phyloP scores from a whole-genome alignment of 768 basidiomycete genomes.

The Lactifluus pinguis region DNA sequence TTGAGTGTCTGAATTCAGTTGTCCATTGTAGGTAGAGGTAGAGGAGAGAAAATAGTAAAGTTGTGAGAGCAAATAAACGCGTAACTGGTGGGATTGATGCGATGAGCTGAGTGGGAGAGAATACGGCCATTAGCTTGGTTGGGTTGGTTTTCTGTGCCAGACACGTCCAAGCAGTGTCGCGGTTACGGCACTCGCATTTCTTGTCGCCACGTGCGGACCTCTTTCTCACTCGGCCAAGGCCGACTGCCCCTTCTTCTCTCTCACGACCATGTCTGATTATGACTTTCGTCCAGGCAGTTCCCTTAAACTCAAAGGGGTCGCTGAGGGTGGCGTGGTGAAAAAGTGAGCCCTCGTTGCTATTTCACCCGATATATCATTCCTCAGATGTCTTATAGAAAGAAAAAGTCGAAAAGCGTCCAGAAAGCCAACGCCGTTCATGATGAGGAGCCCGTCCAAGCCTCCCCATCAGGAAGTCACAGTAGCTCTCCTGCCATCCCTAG shows the following conservation, averaged over 20 bases:
- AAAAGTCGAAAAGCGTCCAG: slow-evolving; percentile 54
- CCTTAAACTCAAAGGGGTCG: slow-evolving; percentile 80
- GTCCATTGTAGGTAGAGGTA: slow-evolving; percentile 61
- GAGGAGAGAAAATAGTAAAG: slow-evolving; percentile 46
- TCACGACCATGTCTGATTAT: slow-evolving; percentile 65
- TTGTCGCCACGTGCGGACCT: background rate
- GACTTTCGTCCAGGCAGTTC: slow-evolving; percentile 78
- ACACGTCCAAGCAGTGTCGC: no score
- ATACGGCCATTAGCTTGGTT: slow-evolving; percentile 52
- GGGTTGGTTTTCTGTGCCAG: no score
- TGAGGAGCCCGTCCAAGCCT: slow-evolving; percentile 35
- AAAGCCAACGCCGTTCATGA: slow-evolving; percentile 30
- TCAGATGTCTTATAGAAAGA: slow-evolving; percentile 48
- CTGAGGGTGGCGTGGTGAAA: slow-evolving; percentile 73
- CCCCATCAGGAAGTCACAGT: slow-evolving; percentile 48
- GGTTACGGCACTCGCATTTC: no score
- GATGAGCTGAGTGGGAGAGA: slow-evolving; percentile 59
- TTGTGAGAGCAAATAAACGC: slow-evolving; percentile 57
- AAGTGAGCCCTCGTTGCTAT: slow-evolving; percentile 43
- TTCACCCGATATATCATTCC: background rate
- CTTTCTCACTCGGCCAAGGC: background rate
- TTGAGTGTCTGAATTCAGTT: slow-evolving; percentile 30
- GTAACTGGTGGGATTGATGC: slow-evolving; percentile 74
- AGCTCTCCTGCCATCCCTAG: slow-evolving; percentile 50
- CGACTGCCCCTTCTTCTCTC: background rate